Base-by-base conservation (phyloP, 202 grass and related monocot species). In the Carex sylvatica region DNA sequence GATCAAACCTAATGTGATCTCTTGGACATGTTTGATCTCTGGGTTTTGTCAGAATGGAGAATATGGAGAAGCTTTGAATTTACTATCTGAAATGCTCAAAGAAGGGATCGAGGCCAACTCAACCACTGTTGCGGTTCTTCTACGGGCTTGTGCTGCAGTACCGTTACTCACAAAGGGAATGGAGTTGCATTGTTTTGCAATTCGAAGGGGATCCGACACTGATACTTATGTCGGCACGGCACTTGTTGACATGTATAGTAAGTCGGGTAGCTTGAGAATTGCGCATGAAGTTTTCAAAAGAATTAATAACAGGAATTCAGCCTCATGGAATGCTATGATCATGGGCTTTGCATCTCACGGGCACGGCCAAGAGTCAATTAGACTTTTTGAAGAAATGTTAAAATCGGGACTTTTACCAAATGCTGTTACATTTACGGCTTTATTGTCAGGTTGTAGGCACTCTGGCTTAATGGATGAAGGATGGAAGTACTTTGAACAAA, bases 381-480 rank as follows among this genome's bases (percentile, higher is more conserved):
- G 61, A 10, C 87, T 94, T 82, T 94, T 94, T 65, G 28, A 91
- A 28, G 75, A 89, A 70, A 92, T 94, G 90, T 87, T 87, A 65
- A 40, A 40, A 69, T 87, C 85, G 23, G 90, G 91, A 84, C n/a
- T 86, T 56, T 89, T 78, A 80, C 88, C 90, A 38, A 88, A 94
- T 83, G 83, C 86, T 64, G 88, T 91, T 71, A 97, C 94, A 83
- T 97, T 94, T 86, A 94, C 91, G 4, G 90, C 91, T 7, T 20
- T 97, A 75, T 85, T 97, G 36, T 94, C 94, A 51, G 85, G 91
- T n/a, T 97, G 91, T 84, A 94, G 91, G 55, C 88, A 92, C 2
- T 85, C 88, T 65, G 91, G 87, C 61, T 78, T 94, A 35, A 80
- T 97, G 14, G 79, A 70, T 31, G 83, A 94, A 88, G 94, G 70